Conservation (phyloP, 495 filamentous ascomycete species). For the Lophium mytilinum region DNA sequence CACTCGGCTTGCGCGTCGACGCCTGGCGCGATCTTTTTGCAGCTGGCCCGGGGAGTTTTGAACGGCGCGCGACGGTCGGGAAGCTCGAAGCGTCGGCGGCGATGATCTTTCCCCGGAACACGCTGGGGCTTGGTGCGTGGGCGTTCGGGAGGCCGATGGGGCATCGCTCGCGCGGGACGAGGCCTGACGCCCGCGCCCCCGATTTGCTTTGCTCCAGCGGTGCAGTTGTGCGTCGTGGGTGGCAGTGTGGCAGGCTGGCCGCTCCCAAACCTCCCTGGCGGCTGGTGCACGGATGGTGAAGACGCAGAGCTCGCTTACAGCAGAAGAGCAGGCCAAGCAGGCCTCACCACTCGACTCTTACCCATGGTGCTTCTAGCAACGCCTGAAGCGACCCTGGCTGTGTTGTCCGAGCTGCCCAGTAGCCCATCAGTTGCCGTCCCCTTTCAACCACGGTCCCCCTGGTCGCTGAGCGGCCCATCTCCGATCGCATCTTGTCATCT, state of each 20-base stretch:
- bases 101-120: too few relatives aligned
- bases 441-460: background rate
- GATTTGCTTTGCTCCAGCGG: background rate
- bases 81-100: too few relatives aligned
- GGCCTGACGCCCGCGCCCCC: too few relatives aligned
- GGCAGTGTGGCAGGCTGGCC: background rate
- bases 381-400: background rate
- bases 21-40: too few relatives aligned
- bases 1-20: too few relatives aligned
- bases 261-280: background rate
- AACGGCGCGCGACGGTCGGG: too few relatives aligned
- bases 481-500: conserved; percentile 16
- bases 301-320: background rate
- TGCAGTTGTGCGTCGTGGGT: background rate
- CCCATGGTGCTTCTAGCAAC: background rate
- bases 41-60: too few relatives aligned
- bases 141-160: too few relatives aligned
- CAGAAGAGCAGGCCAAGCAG: background rate
- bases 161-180: too few relatives aligned
- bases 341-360: background rate
- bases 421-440: conserved; percentile 1
- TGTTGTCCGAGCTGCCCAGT: background rate
- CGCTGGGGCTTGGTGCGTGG: too few relatives aligned
- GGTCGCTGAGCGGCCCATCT: conserved; percentile 11
- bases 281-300: background rate